These are phyloP conservation scores for Fusarium falciforme DNA, from an alignment of 2,329 filamentous ascomycete species.

Conservation along the genomic window DNA sequence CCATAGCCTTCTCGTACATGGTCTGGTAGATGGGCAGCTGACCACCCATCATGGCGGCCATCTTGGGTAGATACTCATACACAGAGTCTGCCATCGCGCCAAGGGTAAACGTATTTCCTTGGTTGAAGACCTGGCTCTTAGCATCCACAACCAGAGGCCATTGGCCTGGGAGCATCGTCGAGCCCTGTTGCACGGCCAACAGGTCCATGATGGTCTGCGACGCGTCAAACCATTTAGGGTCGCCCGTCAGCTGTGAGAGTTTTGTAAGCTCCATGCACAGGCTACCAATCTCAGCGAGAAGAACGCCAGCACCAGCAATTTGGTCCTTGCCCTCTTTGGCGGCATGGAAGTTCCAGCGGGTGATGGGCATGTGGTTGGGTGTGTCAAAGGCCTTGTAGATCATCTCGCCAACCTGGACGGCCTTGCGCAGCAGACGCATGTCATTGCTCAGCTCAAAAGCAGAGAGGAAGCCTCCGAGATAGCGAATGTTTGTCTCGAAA, in stretches of 20 bases:
- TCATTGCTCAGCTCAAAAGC: slow-evolving; percentile 74
- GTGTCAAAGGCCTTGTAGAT: slow-evolving; percentile 76
- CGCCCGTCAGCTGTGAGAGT: slow-evolving; percentile 77
- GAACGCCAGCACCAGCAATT: slow-evolving; percentile 51
- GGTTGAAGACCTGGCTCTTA: slow-evolving; percentile 38
- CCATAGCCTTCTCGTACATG: slow-evolving; percentile 67
- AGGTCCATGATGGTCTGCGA: slow-evolving; percentile 75
- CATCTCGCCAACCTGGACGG: slow-evolving; percentile 71
- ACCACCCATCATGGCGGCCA: slow-evolving; percentile 75
- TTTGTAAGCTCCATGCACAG: slow-evolving; percentile 79
- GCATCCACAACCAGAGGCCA: slow-evolving; percentile 66
- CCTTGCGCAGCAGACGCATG: slow-evolving; percentile 69
- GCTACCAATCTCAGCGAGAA: slow-evolving; percentile 67
- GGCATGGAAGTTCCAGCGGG: slow-evolving; percentile 58
- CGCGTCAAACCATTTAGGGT: slow-evolving; percentile 80
- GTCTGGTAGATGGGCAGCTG: slow-evolving; percentile 63
- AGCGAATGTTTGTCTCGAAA: slow-evolving; percentile 79
- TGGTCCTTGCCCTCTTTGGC: slow-evolving; percentile 48
- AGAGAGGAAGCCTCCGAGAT: slow-evolving; percentile 75
- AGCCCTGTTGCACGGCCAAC: slow-evolving; percentile 72
- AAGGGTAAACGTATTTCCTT: slow-evolving; percentile 56
- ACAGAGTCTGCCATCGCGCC: slow-evolving; percentile 62
- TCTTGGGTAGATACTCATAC: slow-evolving; percentile 93
- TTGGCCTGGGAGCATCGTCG: slow-evolving; percentile 76
- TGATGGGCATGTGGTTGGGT: slow-evolving; percentile 72